phyloP scores from a whole-genome alignment of 139 green algal genomes.

The Astrephomene gubernaculifera region DNA sequence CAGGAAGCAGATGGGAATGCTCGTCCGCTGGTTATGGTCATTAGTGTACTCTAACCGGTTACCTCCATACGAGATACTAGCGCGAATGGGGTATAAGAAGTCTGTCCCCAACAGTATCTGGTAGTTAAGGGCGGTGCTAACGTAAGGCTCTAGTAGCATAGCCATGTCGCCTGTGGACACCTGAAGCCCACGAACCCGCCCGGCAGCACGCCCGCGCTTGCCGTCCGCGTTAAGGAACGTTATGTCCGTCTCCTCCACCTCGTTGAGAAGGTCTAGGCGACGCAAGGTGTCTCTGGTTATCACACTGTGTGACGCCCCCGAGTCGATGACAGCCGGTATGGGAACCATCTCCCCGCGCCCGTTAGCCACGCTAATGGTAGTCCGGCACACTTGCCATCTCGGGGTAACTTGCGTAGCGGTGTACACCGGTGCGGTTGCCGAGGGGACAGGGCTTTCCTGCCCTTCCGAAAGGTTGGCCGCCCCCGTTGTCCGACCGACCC shows the following conservation, averaged over 20 bases:
- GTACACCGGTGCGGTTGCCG: not conserved
- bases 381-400: not conserved
- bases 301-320: slow-evolving; percentile 4
- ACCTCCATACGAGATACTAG: not conserved
- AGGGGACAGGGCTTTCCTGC: not conserved
- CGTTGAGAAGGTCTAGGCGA: not conserved
- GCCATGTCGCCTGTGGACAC: not conserved
- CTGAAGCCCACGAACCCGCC: not conserved
- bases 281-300: not conserved
- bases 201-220: not conserved
- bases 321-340: not conserved
- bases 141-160: not conserved
- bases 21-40: not conserved
- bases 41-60: not conserved
- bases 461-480: not conserved
- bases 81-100: slow-evolving; percentile 12
- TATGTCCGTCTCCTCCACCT: not conserved
- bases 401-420: not conserved
- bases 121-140: not conserved
- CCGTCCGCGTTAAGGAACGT: slow-evolving; percentile 23
- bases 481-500: too few relatives aligned
- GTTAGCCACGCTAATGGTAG: not conserved
- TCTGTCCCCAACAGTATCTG: not conserved
- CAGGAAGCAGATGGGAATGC: not conserved
- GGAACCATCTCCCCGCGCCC: not conserved